Evolutionary conservation across 805 yeast species (phyloP), one percentile per base, ranked within the genome.

Genomic region (Pichia nakasei): DNA sequence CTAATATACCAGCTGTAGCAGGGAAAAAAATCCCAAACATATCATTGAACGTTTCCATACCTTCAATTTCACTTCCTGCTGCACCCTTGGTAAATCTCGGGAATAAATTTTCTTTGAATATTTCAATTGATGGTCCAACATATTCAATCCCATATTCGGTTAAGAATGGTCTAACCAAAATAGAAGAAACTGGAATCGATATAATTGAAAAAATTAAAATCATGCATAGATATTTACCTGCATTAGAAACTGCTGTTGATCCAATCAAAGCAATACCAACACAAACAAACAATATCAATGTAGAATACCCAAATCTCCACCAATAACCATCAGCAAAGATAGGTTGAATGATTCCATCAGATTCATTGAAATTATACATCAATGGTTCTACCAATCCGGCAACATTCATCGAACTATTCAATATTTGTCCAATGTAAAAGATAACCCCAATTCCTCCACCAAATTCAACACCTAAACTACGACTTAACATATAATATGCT

Each of bases 371-470:
- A 56, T 88, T 87, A 47, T 78, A 80, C 48, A 89, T 59, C 18
- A 93, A 63, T 0, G 98, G 97, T 59, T 93, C 97, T 39, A 89
- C 82, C 50, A 93, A 78, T 65, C 98, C 98, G 3, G 89, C 96
- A 36, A 93, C 95, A 61, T 93, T 93, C 72, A 93, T 74, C 35
- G 96, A 88, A 39, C 88, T 73, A 60, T 93, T 93, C 46, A 93
- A 69, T 9, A 89, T 88, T 65, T 93, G 99, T 1, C 99, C 99
- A 42, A 93, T 70, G 57, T 83, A 94, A 61, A 93, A 93, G 21
- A 93, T 91, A 24, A 93, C 71, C 1, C 99, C 99, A 50, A 93
- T 91, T 4, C 96, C 84, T 4, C 98, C 98, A 22, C 99, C 99
- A 64, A 93, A 93, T 60, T 93, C 99, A 4, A 97, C 96, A 0